phyloP scores from a whole-genome alignment of 2,329 filamentous ascomycete genomes.

The Colletotrichum echinochloae region DNA sequence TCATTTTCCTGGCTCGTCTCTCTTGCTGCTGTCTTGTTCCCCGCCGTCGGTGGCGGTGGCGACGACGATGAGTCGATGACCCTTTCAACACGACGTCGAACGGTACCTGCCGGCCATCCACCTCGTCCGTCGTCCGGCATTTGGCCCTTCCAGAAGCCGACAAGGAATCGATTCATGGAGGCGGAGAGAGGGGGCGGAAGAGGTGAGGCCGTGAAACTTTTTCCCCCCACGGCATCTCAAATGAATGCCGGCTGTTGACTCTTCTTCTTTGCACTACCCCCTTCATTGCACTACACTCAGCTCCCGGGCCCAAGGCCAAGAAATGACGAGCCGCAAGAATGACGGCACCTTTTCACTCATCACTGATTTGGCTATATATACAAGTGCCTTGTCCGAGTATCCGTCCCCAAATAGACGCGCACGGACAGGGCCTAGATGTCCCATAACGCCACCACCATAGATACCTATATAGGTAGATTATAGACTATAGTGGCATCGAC shows the following conservation, averaged over 20 bases:
- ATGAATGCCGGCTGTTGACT: constrained; percentile 10
- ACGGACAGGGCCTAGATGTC: constrained; percentile 5
- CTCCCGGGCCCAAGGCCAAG: no score
- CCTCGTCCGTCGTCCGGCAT: constrained; percentile 1
- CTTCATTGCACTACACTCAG: no score
- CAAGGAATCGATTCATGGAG: not conserved
- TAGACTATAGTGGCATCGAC: not conserved
- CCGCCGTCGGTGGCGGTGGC: constrained; percentile 3
- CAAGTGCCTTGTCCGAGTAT: not conserved
- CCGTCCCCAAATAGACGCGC: constrained; percentile 23
- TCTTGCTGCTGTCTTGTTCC: not conserved
- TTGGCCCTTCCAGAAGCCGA: not conserved
- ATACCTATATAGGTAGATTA: not conserved
- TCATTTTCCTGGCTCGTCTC: not conserved
- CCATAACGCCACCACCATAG: not conserved
- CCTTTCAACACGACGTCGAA: constrained; percentile 32
- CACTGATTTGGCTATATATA: no score
- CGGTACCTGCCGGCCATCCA: constrained; percentile 18
- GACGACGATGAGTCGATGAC: no score
- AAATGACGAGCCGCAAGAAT: not conserved
- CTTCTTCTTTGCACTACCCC: not conserved
- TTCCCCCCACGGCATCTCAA: constrained; percentile 11
- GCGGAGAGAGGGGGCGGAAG: not conserved
- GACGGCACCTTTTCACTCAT: not conserved
- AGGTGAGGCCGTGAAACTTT: constrained; percentile 22